Evolutionary conservation across 202 grass and related monocot species (phyloP).

Genomic region (Dendrocalamus latiflorus): DNA sequence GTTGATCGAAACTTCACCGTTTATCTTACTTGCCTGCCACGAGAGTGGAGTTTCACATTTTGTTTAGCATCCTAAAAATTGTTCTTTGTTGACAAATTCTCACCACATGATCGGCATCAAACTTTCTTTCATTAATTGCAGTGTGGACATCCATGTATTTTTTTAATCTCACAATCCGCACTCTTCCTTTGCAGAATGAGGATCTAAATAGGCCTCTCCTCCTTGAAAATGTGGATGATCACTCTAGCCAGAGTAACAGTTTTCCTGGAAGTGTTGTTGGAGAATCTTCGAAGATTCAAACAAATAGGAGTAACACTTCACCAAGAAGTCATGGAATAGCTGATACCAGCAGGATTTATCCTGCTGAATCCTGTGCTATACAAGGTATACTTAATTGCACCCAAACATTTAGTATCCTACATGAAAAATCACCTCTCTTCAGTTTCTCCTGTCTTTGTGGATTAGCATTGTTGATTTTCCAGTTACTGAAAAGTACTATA

Average conservation of each 20-base stretch:
- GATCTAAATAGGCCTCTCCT: conserved; percentile 75
- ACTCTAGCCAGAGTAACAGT: conserved; percentile 30
- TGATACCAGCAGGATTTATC: conserved; percentile 38
- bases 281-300: conserved; percentile 55
- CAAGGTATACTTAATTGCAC: conserved; percentile 44
- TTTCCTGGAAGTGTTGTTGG: conserved; percentile 40
- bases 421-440: not conserved
- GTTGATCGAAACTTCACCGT: not conserved
- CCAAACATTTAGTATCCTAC: not conserved
- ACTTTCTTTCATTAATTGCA: not conserved
- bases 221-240: conserved; percentile 36
- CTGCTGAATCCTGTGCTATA: conserved; percentile 32
- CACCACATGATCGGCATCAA: not conserved
- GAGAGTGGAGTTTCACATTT: not conserved
- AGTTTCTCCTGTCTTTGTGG: not conserved
- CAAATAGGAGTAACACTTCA: conserved; percentile 51
- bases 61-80: not conserved
- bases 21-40: not conserved
- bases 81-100: not conserved
- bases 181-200: conserved; percentile 51
- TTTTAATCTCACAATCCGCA: not conserved
- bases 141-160: not conserved
- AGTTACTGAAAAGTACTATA: not conserved
- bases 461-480: not conserved
- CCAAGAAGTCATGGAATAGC: conserved; percentile 40